Evolutionary conservation across 225 moss, liverwort and hornwort species (phyloP).

Genomic region (Antitrichia curtipendula): DNA sequence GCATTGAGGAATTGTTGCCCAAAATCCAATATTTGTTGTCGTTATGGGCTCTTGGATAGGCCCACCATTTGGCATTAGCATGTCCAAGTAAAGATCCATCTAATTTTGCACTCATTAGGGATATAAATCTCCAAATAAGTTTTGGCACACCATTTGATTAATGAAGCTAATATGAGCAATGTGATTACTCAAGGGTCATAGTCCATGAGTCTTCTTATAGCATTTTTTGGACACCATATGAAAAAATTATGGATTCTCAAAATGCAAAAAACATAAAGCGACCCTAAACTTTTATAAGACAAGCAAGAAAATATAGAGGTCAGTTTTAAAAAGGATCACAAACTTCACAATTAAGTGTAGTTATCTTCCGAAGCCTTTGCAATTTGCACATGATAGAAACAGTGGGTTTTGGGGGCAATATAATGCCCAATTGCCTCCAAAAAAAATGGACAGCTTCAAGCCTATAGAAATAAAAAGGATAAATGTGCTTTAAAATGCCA

Average conservation of each 20-base stretch:
- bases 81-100: fast-evolving
- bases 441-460: too few relatives aligned
- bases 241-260: neutral
- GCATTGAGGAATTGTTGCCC: neutral
- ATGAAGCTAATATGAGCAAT: neutral
- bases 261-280: fast-evolving
- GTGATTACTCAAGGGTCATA: fast-evolving
- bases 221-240: neutral
- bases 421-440: too few relatives aligned
- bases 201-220: too few relatives aligned
- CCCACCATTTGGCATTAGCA: fast-evolving
- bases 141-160: neutral
- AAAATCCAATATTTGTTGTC: too few relatives aligned
- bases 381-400: too few relatives aligned
- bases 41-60: fast-evolving
- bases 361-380: neutral
- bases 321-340: neutral
- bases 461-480: too few relatives aligned
- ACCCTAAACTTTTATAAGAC: neutral
- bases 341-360: neutral
- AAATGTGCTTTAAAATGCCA: too few relatives aligned
- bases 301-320: fast-evolving
- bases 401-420: too few relatives aligned
- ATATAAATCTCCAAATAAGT: too few relatives aligned
- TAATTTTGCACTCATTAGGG: fast-evolving